These are phyloP conservation scores for Limnomonas spitsbergensis DNA, from an alignment of 139 green algal genomes.

Conservation along the genomic window DNA sequence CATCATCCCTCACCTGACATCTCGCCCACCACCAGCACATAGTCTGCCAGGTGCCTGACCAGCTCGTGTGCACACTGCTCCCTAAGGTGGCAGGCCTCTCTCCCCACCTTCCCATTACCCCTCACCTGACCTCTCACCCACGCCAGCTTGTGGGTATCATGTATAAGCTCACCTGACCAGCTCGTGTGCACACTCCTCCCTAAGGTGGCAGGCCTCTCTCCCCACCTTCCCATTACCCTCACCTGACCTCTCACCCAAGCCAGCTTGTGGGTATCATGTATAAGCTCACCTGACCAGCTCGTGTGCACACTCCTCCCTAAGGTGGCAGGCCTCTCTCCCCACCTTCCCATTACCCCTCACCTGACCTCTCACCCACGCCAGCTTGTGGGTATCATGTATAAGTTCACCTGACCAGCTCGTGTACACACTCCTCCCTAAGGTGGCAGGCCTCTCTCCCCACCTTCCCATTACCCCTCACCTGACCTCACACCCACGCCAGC, in stretches of 20 bases:
- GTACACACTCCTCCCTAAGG: neutral
- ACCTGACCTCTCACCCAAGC: slow-evolving; percentile 9
- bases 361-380: slow-evolving; percentile 10
- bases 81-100: no score
- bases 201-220: no score
- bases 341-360: no score
- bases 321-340: no score
- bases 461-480: no score
- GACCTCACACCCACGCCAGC: slow-evolving; percentile 12
- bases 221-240: no score
- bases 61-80: slow-evolving; percentile 11
- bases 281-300: slow-evolving; percentile 8
- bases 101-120: no score
- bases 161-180: slow-evolving; percentile 7
- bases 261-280: slow-evolving; percentile 13
- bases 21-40: slow-evolving; percentile 20
- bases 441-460: no score
- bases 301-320: slow-evolving; percentile 6
- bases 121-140: slow-evolving; percentile 1
- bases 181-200: slow-evolving; percentile 6
- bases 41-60: slow-evolving; percentile 18
- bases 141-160: slow-evolving; percentile 13
- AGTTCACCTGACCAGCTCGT: slow-evolving; percentile 9
- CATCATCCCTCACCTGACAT: neutral
- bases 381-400: slow-evolving; percentile 12